Conservation (phyloP, 345 rosid species). For the Laguncularia racemosa region DNA sequence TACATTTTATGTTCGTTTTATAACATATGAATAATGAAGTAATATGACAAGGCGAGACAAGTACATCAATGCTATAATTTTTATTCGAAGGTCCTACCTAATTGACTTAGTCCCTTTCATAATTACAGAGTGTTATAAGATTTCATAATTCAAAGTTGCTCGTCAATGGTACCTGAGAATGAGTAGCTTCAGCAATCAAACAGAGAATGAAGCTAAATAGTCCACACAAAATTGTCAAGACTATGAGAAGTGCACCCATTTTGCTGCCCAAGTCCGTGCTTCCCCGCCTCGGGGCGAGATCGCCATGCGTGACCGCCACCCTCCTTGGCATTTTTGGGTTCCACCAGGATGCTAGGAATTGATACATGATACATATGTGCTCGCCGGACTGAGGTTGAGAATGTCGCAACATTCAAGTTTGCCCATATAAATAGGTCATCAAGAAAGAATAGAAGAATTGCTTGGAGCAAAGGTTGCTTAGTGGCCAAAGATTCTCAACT, state of each 20-base stretch:
- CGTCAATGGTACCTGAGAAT: conserved; percentile 50
- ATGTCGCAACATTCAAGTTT: neutral
- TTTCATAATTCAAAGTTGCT: neutral
- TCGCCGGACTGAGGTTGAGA: neutral
- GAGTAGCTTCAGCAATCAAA: conserved; percentile 82
- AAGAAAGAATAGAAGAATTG: conserved; percentile 41
- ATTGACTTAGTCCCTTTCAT: no score
- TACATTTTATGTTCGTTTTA: no score
- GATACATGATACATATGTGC: neutral
- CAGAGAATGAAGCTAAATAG: conserved; percentile 73
- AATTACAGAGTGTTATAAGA: neutral
- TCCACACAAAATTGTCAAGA: conserved; percentile 60
- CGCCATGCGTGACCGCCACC: conserved; percentile 75
- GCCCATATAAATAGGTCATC: neutral
- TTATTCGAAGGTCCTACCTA: no score
- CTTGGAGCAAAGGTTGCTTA: conserved; percentile 94
- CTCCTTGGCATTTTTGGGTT: conserved; percentile 29
- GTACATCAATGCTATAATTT: no score
- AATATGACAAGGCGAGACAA: no score
- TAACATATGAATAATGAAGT: no score
- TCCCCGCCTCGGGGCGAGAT: conserved; percentile 51
- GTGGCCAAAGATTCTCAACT: conserved; percentile 59
- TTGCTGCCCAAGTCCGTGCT: conserved; percentile 65
- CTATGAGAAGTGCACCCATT: conserved; percentile 38
- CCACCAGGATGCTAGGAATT: neutral